Evolutionary conservation across 257 asterid genomes (phyloP).

Genomic region (Scutellaria baicalensis): DNA sequence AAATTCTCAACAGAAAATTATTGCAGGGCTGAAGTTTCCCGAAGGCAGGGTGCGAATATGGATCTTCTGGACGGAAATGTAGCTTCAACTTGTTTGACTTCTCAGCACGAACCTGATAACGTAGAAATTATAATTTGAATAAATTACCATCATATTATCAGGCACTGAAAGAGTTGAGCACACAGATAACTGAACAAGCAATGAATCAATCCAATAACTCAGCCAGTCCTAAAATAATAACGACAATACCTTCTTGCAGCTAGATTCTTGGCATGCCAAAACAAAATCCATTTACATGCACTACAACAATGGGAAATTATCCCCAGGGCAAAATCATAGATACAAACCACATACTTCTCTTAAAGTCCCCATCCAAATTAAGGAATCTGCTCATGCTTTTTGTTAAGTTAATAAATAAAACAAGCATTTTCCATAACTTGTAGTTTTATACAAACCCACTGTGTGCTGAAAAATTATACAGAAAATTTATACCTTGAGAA

Average conservation of each 20-base stretch:
- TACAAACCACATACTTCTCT: not conserved
- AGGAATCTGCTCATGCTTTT: not conserved
- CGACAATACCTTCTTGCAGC: not conserved
- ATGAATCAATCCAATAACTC: not conserved
- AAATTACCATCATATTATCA: not conserved
- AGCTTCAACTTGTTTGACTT: constrained; percentile 70
- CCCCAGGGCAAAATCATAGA: not conserved
- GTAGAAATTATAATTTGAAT: constrained; percentile 3
- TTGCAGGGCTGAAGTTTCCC: constrained; percentile 63
- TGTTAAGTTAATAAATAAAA: not conserved
- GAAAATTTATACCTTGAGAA: constrained; percentile 49
- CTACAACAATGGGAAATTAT: not conserved
- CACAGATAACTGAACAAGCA: constrained; percentile 1
- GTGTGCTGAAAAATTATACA: not conserved
- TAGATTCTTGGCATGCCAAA: not conserved
- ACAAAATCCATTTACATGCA: not conserved
- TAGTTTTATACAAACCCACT: not conserved
- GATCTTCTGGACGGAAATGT: constrained; percentile 94
- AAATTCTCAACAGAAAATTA: constrained; percentile 56
- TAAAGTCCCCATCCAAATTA: not conserved
- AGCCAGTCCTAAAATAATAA: not conserved
- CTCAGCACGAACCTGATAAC: constrained; percentile 51
- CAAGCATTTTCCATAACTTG: not conserved
- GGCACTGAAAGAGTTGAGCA: not conserved
- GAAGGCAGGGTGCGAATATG: constrained; percentile 79